A percentile compares a stretch with the other conserved stretches of the same genome.
phyloP scores from a whole-genome alignment of 129 eudicot genomes.

The Lactuca saligna region DNA sequence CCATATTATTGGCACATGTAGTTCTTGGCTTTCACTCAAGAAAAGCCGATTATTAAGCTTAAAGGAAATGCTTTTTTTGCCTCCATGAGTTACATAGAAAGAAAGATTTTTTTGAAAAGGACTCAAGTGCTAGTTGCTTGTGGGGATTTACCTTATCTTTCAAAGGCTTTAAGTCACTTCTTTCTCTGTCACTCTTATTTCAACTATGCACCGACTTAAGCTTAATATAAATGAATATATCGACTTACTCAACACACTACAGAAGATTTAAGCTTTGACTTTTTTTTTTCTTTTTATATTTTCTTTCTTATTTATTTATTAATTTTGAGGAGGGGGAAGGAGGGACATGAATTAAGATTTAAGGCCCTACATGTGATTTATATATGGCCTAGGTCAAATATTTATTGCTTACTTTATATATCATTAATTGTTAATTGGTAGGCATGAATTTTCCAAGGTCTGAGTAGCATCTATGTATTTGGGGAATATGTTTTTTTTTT shows the following conservation, averaged over 20 bases:
- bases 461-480: neutral
- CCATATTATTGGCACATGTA: slow-evolving; percentile 40
- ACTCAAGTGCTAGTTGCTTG: slow-evolving; percentile 39
- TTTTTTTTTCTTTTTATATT: too few relatives aligned
- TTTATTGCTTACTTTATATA: neutral
- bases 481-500: too few relatives aligned
- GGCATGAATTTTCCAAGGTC: too few relatives aligned
- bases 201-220: slow-evolving; percentile 39
- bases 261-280: slow-evolving; percentile 12
- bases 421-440: too few relatives aligned
- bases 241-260: slow-evolving; percentile 18
- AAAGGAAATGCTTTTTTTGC: slow-evolving; percentile 14
- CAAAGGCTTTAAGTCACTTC: slow-evolving; percentile 43
- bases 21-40: slow-evolving; percentile 42
- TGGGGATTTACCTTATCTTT: slow-evolving; percentile 41
- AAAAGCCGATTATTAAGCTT: slow-evolving; percentile 34
- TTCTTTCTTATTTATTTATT: too few relatives aligned
- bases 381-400: neutral
- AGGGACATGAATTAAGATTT: neutral
- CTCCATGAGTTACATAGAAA: slow-evolving; percentile 6
- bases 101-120: slow-evolving; percentile 21
- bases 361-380: neutral
- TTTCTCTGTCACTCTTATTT: slow-evolving; percentile 29
- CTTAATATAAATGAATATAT: slow-evolving; percentile 18
- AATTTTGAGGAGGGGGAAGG: too few relatives aligned